phyloP scores from a whole-genome alignment of 352 stramenopile genomes.

The Phytophthora pseudosyringae region DNA sequence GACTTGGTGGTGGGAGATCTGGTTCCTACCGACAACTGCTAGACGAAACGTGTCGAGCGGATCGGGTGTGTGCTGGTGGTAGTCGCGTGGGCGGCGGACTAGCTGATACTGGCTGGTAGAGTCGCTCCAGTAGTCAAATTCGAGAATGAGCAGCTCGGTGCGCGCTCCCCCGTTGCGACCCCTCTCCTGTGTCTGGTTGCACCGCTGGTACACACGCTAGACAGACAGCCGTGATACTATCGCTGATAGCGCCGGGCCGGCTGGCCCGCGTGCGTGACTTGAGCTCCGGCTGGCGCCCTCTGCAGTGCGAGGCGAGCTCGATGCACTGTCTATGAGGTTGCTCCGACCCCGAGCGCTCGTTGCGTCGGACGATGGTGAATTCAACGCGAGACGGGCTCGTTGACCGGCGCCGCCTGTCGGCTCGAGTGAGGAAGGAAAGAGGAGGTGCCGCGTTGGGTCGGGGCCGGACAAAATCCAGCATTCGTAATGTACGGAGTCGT shows the following conservation, averaged over 20 bases:
- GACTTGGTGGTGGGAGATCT: slow-evolving; percentile 23
- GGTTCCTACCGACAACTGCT: slow-evolving; percentile 28
- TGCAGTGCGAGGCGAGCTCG: slow-evolving; percentile 12
- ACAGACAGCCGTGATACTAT: slow-evolving; percentile 43
- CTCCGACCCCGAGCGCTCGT: slow-evolving; percentile 25
- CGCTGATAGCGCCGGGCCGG: slow-evolving; percentile 32
- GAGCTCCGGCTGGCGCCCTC: slow-evolving; percentile 19
- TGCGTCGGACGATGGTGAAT: slow-evolving; percentile 31
- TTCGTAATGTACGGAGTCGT: slow-evolving; percentile 36
- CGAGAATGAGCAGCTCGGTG: slow-evolving; percentile 36
- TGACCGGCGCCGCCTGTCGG: too few species aligned
- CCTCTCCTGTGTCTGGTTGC: slow-evolving; percentile 41
- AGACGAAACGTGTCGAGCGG: slow-evolving; percentile 22
- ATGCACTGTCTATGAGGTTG: slow-evolving; percentile 45
- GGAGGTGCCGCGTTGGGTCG: slow-evolving; percentile 18
- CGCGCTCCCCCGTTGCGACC: slow-evolving; percentile 13
- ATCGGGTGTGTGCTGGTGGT: slow-evolving; percentile 14
- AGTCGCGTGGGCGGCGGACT: slow-evolving; percentile 13
- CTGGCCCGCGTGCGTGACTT: slow-evolving; percentile 30
- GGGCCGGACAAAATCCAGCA: slow-evolving; percentile 36
- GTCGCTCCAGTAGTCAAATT: slow-evolving; percentile 35
- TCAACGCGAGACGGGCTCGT: slow-evolving; percentile 7
- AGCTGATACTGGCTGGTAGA: slow-evolving; percentile 17
- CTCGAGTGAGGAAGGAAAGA: slow-evolving; percentile 21
- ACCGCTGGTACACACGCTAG: slow-evolving; percentile 34